Base-by-base conservation (phyloP, 2,329 filamentous ascomycete genomes). In the Huntiella decipiens region DNA sequence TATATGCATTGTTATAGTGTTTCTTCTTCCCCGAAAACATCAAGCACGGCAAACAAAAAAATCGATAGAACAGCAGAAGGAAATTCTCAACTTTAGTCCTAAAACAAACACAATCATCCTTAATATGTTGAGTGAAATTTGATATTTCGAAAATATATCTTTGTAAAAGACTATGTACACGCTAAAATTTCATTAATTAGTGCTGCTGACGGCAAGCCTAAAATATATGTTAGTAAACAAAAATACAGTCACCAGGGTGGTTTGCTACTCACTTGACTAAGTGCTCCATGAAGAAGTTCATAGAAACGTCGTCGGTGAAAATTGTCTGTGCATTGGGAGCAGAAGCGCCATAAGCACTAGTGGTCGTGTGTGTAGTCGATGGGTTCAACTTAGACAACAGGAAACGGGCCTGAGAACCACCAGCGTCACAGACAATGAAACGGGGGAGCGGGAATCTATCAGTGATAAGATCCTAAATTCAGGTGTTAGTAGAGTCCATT, bases 261-360 rank as follows among this genome's bases (percentile, higher is more conserved):
- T 16, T 48, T n/a, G 2, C 8, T 11, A 70, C 79, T 64, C 70
- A 87, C 84, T 98, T 98, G 91, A 98, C 98, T 60, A 98, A 68
- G 65, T 96, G 87, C 57, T 98, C 91, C 91, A 98, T 98, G 60
- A 98, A 98, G 1, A 88, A 96, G 63, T 96, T 88, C 58, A 98
- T 67, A 46, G 86, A 95, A 46, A 98, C 91, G 61, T 98, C 91
- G 57, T 98, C 91, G 1, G 91, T 98, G 66, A 98, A 98, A 56
- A 98, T 98, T 4, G 91, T 98, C 63, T 98, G 91, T 6, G 88
- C 87, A 40, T 82, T 87, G 57, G 88, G 83, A 2, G 74, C 72
- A 28, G 82, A 77, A 51, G 86, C 87, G 47, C 91, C 91, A 57
- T 94, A 96, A 10, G 83, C 82, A 45, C 85, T 84, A 0, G 82